phyloP scores from a whole-genome alignment of 345 rosid species.

The Reutealis trisperma region DNA sequence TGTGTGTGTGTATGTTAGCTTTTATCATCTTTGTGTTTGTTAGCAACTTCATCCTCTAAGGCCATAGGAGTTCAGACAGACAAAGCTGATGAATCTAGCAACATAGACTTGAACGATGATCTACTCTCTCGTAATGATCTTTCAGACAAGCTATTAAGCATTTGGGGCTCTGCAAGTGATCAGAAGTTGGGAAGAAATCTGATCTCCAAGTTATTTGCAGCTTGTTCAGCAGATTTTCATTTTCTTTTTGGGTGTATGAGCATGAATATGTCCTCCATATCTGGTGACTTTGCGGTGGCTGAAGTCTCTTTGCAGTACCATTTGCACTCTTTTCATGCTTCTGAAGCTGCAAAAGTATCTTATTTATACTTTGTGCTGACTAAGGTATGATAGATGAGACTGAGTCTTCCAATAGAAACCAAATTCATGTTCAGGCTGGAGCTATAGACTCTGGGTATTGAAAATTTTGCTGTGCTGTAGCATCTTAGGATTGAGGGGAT shows the following conservation, averaged over 20 bases:
- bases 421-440: neutral
- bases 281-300: conserved; percentile 22
- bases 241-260: conserved; percentile 59
- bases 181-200: conserved; percentile 48
- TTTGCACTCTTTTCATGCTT: conserved; percentile 28
- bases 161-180: conserved; percentile 56
- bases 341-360: conserved; percentile 58
- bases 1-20: neutral
- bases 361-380: conserved; percentile 48
- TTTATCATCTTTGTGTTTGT: conserved; percentile 11
- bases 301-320: conserved; percentile 31
- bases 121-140: conserved; percentile 33
- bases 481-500: neutral
- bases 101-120: conserved; percentile 20
- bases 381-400: conserved; percentile 41
- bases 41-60: conserved; percentile 51
- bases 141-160: conserved; percentile 53
- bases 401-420: neutral
- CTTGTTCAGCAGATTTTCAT: conserved; percentile 59
- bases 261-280: conserved; percentile 34
- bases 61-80: conserved; percentile 73
- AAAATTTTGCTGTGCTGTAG: neutral
- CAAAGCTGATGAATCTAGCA: conserved; percentile 18
- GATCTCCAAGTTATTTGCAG: conserved; percentile 56
- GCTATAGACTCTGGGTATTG: neutral